phyloP scores from a whole-genome alignment of 75 land plant species.

The Sequoiadendron giganteum region DNA sequence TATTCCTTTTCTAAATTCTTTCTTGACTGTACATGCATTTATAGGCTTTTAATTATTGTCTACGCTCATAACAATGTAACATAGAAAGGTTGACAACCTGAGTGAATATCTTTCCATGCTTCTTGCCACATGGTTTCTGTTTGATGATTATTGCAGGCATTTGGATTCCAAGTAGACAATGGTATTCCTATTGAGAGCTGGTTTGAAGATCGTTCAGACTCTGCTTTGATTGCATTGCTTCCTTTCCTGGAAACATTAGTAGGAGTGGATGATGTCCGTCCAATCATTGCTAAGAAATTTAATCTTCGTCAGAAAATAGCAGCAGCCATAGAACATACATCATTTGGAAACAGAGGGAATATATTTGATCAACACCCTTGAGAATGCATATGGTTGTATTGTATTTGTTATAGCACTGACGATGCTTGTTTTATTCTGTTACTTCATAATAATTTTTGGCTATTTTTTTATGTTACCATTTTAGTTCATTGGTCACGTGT shows the following conservation, averaged over 20 bases:
- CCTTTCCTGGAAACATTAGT: slow-evolving; percentile 80
- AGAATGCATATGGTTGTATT: not conserved
- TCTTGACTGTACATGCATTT: not conserved
- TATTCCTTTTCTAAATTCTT: not conserved
- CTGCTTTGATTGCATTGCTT: slow-evolving; percentile 52
- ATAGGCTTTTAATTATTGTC: not conserved
- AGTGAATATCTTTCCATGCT: not conserved
- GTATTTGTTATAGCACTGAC: not conserved
- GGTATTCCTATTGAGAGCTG: slow-evolving; percentile 93
- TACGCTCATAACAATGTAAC: not conserved
- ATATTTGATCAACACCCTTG: not conserved
- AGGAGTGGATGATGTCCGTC: slow-evolving; percentile 80
- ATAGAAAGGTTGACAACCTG: not conserved
- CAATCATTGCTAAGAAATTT: slow-evolving; percentile 66
- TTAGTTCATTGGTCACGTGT: not conserved
- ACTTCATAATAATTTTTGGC: not conserved
- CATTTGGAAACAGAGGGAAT: slow-evolving; percentile 13
- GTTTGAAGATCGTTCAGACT: slow-evolving; percentile 77
- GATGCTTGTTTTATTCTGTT: not conserved
- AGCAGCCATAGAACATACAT: slow-evolving; percentile 20
- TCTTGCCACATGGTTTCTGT: not conserved
- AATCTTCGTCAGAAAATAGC: slow-evolving; percentile 42
- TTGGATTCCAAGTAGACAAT: slow-evolving; percentile 78
- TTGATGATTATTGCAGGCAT: slow-evolving; percentile 56
- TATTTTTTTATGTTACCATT: not conserved